A percentile compares a stretch with the other conserved stretches of the same genome.
phyloP scores from a whole-genome alignment of 768 basidiomycete genomes.

The Boletus reticuloceps region DNA sequence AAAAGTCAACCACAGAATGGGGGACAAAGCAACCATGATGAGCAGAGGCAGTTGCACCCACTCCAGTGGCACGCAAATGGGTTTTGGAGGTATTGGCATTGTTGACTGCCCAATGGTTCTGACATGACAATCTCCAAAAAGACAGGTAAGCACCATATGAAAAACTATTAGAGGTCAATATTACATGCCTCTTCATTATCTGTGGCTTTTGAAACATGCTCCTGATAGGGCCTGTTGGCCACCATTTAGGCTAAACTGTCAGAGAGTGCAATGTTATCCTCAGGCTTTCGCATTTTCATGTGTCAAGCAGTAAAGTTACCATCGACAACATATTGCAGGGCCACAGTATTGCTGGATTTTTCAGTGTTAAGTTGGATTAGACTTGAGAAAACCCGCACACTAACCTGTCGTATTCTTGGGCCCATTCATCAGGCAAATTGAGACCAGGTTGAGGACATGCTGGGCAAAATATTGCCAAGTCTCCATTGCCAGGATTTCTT shows the following conservation, averaged over 20 bases:
- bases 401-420: too few species aligned
- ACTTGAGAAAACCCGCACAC: too few species aligned
- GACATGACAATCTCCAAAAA: neutral
- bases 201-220: neutral
- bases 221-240: neutral
- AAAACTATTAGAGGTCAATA: neutral
- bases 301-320: neutral
- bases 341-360: neutral
- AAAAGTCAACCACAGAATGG: too few species aligned
- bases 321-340: neutral
- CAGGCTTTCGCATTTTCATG: neutral
- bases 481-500: neutral
- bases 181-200: neutral
- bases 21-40: constrained; percentile 12
- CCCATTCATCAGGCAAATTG: too few species aligned
- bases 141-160: too few species aligned
- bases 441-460: too few species aligned
- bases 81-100: neutral
- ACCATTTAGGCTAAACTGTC: neutral
- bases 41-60: neutral
- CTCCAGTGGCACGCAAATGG: neutral
- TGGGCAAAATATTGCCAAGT: neutral
- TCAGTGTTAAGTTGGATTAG: too few species aligned
- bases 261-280: neutral
- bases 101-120: constrained; percentile 1